Evolutionary conservation across 176 grass and related monocot species (phyloP).

Genomic region (Eleusine coracana): DNA sequence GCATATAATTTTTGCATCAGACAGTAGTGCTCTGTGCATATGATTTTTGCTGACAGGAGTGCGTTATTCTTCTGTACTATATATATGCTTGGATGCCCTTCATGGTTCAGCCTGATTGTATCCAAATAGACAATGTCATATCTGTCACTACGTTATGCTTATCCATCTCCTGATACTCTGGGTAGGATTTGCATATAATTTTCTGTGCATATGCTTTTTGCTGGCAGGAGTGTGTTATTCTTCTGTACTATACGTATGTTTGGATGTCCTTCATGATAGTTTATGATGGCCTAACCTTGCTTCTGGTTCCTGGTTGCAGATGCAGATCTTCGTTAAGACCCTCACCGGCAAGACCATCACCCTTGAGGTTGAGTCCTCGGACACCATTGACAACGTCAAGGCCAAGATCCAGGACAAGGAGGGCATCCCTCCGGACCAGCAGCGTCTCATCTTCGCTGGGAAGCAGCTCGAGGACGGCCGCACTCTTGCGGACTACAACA

Average conservation of each 20-base stretch:
- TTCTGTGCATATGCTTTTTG: too few relatives aligned
- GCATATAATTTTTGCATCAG: background rate
- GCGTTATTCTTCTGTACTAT: too few relatives aligned
- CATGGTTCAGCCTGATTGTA: too few relatives aligned
- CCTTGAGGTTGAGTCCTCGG: constrained; percentile 48
- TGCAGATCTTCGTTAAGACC: constrained; percentile 77
- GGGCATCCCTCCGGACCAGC: constrained; percentile 49
- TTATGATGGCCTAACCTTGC: background rate
- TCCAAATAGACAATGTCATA: background rate
- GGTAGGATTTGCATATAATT: background rate
- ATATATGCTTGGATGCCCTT: too few relatives aligned
- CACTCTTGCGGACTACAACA: constrained; percentile 41
- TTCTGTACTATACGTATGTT: background rate
- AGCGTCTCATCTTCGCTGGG: constrained; percentile 44
- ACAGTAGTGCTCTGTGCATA: too few relatives aligned
- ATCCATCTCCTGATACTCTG: background rate
- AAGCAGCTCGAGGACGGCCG: constrained; percentile 49
- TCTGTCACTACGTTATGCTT: background rate
- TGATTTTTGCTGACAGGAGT: too few relatives aligned
- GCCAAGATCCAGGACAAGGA: constrained; percentile 70
- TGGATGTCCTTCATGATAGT: background rate
- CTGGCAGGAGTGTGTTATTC: too few relatives aligned
- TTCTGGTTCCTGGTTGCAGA: constrained; percentile 13
- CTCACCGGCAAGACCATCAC: constrained; percentile 69
- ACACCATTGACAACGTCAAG: constrained; percentile 62